phyloP scores from a whole-genome alignment of 2,329 filamentous ascomycete species.

The Fusarium xylarioides region DNA sequence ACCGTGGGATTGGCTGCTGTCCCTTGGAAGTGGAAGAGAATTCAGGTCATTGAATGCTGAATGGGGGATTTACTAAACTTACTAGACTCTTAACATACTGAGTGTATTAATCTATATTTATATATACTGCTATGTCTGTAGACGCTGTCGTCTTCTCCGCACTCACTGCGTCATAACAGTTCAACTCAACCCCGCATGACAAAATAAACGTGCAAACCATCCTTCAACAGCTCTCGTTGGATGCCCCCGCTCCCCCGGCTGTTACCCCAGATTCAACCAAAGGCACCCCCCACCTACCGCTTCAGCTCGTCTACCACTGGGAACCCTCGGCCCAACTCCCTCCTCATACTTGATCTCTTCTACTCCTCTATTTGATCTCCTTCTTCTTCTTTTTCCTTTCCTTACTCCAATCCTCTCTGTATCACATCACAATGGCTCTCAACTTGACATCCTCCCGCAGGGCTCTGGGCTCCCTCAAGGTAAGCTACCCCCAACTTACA shows the following conservation, averaged over 20 bases:
- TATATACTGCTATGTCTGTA: neutral
- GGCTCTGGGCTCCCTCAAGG: conserved; percentile 71
- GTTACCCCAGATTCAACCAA: conserved; percentile 38
- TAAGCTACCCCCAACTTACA: conserved; percentile 50
- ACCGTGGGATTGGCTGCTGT: neutral
- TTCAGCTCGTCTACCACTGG: conserved; percentile 38
- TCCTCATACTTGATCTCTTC: conserved; percentile 2
- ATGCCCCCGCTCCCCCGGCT: conserved; percentile 37
- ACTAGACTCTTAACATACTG: neutral
- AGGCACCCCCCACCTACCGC: conserved; percentile 23
- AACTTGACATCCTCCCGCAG: conserved; percentile 69
- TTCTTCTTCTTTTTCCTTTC: neutral
- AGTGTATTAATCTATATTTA: neutral
- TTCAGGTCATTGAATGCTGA: fast-evolving
- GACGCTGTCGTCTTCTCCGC: conserved; percentile 12
- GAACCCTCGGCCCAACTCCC: conserved; percentile 38
- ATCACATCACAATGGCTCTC: conserved; percentile 65
- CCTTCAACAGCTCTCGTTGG: neutral
- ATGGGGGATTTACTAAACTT: neutral
- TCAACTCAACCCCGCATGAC: conserved; percentile 27
- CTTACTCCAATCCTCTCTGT: conserved; percentile 1
- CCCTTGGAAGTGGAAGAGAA: neutral
- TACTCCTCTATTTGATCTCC: neutral
- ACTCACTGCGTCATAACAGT: conserved; percentile 3
- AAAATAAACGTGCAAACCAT: conserved; percentile 21